These are phyloP conservation scores for Pelargonium australe DNA, from an alignment of 441 rosid species.

Conservation along the genomic window DNA sequence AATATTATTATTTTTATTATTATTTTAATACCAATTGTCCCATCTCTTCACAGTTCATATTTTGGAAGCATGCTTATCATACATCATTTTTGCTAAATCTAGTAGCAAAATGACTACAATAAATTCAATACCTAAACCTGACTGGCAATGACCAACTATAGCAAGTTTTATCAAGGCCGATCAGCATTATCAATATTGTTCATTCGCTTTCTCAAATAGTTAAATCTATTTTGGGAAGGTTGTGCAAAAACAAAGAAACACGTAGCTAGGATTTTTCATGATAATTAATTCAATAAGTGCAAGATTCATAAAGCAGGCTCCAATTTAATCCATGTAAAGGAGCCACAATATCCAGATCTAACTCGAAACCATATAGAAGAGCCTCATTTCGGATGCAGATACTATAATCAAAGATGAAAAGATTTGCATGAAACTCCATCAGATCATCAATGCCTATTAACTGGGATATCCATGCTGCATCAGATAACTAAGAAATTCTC, in stretches of 20 bases:
- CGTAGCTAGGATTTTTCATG: not conserved
- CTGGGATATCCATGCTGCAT: too few relatives aligned
- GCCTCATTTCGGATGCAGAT: not conserved
- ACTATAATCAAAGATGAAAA: not conserved
- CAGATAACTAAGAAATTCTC: too few relatives aligned
- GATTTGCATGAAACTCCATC: not conserved
- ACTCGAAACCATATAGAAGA: not conserved
- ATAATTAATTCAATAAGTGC: not conserved
- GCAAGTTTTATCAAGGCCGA: constrained; percentile 1
- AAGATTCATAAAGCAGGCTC: not conserved
- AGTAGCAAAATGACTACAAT: constrained; percentile 1
- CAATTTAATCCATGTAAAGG: not conserved
- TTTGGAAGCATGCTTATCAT: constrained; percentile 3
- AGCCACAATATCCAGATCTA: constrained; percentile 3
- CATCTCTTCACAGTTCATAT: not conserved
- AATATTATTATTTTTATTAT: too few relatives aligned
- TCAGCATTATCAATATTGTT: not conserved
- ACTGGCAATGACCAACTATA: constrained; percentile 1
- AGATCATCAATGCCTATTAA: too few relatives aligned
- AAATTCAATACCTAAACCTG: not conserved
- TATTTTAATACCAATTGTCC: not conserved
- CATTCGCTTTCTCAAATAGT: not conserved
- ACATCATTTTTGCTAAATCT: not conserved
- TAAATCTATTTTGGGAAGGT: not conserved
- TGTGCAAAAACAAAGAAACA: constrained; percentile 1